A percentile compares a stretch with the other conserved stretches of the same genome.
phyloP scores from a whole-genome alignment of 257 asterid genomes.

The Petunia axillaris region DNA sequence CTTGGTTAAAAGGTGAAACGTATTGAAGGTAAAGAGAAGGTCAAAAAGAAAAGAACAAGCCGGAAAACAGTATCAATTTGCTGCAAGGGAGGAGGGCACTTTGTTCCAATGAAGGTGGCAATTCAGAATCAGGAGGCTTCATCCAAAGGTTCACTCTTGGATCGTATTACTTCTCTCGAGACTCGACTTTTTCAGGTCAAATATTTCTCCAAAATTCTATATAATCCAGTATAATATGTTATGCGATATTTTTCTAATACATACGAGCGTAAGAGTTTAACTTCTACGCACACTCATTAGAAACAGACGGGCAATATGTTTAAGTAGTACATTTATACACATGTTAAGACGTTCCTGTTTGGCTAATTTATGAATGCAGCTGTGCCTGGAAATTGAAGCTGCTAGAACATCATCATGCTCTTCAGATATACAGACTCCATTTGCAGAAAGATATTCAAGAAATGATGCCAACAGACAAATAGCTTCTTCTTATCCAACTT shows the following conservation, averaged over 20 bases:
- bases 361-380: background rate
- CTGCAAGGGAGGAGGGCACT: conserved; percentile 12
- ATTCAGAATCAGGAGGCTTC: conserved; percentile 22
- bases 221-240: no score
- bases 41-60: conserved; percentile 14
- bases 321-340: no score
- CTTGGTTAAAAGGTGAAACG: background rate
- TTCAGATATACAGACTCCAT: background rate
- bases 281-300: no score
- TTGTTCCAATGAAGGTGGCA: conserved; percentile 17
- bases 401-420: background rate
- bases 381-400: conserved; percentile 22
- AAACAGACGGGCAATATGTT: no score
- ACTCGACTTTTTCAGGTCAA: conserved; percentile 20
- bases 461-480: background rate
- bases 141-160: conserved; percentile 15
- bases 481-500: conserved; percentile 22
- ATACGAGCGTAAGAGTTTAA: no score
- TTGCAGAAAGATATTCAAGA: conserved; percentile 12
- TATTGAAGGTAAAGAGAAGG: conserved; percentile 17
- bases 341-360: background rate
- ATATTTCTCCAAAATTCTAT: background rate
- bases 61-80: conserved; percentile 2
- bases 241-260: no score
- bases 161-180: conserved; percentile 17